Base-by-base conservation (phyloP, 306 rosid species). In the Dicorynia guianensis region DNA sequence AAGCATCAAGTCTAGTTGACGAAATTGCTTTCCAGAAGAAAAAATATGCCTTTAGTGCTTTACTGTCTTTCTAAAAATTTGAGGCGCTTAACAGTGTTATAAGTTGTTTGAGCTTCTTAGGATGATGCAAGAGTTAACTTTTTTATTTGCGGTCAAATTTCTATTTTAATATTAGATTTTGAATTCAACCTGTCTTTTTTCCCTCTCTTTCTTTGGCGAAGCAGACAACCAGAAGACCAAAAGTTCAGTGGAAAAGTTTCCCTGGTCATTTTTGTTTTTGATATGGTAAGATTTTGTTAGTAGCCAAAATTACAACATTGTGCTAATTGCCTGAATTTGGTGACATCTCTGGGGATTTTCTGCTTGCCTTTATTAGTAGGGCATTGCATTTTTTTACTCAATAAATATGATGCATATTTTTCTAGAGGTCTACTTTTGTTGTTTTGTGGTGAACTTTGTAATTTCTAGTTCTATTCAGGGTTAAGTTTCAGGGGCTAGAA, bases 281-380 rank as follows among this genome's bases (percentile, higher is more conserved):
- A 76, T 68, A 84, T 83, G 93, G 93, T 89, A 87, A 89, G 93
- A 82, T 68, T 86, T 84, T 76, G 58, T 76, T 75, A 65, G 83
- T 77, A 72, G 75, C 71, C 72, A 74, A 53, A 53, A 63, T 67
- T 69, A 74, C 43, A 78, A 59, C 57, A 68, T 35, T 40, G 76
- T 57, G 13, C 72, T 81, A 70, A 54, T 25, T 52, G 63, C 61
- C 2, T 57, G 13, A 65, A 44, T 44, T 40, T 69, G 65, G 66
- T 63, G 67, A 69, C 38, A 65, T 59, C 14, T 76, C 70, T 79
- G 46, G 53, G 76, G 75, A 54, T 44, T 58, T 12, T 40, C 9
- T 74, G 50, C 49, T 60, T 43, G 12, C 47, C 71, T 59, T 61
- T 40, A 18, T 49, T 40, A 76, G 18, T 40, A 19, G 5, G 9